phyloP scores from a whole-genome alignment of 1,284 basidiomycete genomes.

The Cutaneotrichosporon curvatum region DNA sequence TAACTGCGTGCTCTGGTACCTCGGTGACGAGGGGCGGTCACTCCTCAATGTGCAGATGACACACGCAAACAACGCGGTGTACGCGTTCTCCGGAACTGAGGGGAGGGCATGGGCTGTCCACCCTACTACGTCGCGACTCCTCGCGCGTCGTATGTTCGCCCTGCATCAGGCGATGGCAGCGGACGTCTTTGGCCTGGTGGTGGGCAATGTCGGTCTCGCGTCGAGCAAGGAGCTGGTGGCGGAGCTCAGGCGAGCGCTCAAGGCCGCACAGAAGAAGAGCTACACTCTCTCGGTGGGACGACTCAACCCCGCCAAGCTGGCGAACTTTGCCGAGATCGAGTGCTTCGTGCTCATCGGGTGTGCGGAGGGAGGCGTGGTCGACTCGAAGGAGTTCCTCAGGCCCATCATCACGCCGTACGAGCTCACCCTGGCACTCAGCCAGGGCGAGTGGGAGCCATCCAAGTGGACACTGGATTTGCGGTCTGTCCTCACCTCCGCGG shows the following conservation, averaged over 20 bases:
- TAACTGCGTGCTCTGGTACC: conserved; percentile 59
- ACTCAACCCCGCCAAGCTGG: conserved; percentile 89
- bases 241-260: conserved; percentile 63
- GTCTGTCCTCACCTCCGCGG: conserved; percentile 24
- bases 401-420: conserved; percentile 96
- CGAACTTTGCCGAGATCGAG: conserved; percentile 93
- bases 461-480: conserved; percentile 55
- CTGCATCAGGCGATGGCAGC: conserved; percentile 86
- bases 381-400: conserved; percentile 79
- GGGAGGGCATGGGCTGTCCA: conserved; percentile 54
- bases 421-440: conserved; percentile 73
- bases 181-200: conserved; percentile 89
- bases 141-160: conserved; percentile 84
- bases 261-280: conserved; percentile 66
- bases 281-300: conserved; percentile 96
- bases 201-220: conserved; percentile 85
- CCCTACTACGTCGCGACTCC: conserved; percentile 63
- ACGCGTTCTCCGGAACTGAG: conserved; percentile 57
- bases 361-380: conserved; percentile 83
- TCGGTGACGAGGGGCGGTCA: conserved; percentile 74
- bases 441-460: conserved; percentile 58
- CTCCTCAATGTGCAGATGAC: conserved; percentile 84
- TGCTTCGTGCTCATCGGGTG: conserved; percentile 94
- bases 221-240: conserved; percentile 71
- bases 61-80: conserved; percentile 52